These are phyloP conservation scores for Abrus precatorius DNA, from an alignment of 306 rosid species.

Conservation along the genomic window DNA sequence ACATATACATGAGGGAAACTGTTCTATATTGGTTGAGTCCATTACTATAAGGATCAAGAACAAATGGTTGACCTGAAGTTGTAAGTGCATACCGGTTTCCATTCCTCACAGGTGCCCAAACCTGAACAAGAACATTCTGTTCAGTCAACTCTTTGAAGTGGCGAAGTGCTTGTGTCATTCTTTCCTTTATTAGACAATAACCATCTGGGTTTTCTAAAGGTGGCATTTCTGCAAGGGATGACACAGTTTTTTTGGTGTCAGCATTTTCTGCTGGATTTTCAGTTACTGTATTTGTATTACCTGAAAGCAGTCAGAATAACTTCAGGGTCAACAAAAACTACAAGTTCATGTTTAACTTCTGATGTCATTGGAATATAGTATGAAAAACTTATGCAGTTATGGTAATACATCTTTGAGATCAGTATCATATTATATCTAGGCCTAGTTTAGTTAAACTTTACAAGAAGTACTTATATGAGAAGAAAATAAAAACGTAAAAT, in stretches of 20 bases:
- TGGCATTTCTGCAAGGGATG: slow-evolving; percentile 50
- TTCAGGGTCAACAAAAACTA: slow-evolving; percentile 32
- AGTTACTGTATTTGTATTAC: slow-evolving; percentile 50
- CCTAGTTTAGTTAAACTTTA: no score
- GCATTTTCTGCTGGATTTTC: slow-evolving; percentile 58
- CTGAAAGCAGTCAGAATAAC: slow-evolving; percentile 60
- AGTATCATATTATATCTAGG: neutral
- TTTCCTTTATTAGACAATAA: slow-evolving; percentile 73
- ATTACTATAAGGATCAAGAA: slow-evolving; percentile 70
- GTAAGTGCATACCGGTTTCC: slow-evolving; percentile 69
- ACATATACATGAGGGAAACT: slow-evolving; percentile 67
- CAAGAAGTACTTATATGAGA: no score
- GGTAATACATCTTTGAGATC: neutral
- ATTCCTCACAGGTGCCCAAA: slow-evolving; percentile 87
- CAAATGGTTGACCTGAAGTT: slow-evolving; percentile 92
- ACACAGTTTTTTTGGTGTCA: slow-evolving; percentile 39
- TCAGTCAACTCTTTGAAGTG: slow-evolving; percentile 73
- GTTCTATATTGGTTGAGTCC: slow-evolving; percentile 86
- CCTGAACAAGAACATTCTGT: slow-evolving; percentile 82
- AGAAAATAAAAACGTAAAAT: no score
- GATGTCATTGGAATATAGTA: neutral
- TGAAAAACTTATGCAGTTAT: neutral
- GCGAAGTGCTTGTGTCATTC: slow-evolving; percentile 87
- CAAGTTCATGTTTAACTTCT: slow-evolving; percentile 33
- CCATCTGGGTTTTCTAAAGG: slow-evolving; percentile 61